Evolutionary conservation across 805 yeast genomes (phyloP).

Genomic region (Starmerella floris): DNA sequence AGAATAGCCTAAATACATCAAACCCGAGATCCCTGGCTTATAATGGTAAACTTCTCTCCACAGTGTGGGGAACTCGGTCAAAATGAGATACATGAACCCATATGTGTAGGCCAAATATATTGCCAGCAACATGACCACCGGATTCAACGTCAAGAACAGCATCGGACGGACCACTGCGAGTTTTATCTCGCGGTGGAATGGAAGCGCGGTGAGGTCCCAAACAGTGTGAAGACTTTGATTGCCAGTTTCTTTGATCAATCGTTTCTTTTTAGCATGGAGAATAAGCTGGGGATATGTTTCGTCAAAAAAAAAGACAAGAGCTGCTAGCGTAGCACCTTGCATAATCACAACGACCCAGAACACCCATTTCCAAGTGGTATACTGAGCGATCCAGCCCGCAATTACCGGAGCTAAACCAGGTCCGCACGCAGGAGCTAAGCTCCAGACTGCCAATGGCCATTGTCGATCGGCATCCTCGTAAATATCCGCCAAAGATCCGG

Average conservation of each 20-base stretch:
- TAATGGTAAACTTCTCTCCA: slow-evolving; percentile 38
- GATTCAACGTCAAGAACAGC: slow-evolving; percentile 40
- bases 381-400: slow-evolving; percentile 43
- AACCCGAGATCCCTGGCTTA: slow-evolving; percentile 38
- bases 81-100: slow-evolving; percentile 52
- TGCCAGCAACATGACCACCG: slow-evolving; percentile 53
- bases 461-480: slow-evolving; percentile 41
- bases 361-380: slow-evolving; percentile 49
- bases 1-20: slow-evolving; percentile 46
- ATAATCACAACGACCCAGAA: slow-evolving; percentile 45
- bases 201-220: slow-evolving; percentile 33
- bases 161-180: slow-evolving; percentile 48
- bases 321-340: slow-evolving; percentile 36
- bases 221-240: slow-evolving; percentile 45
- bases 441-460: slow-evolving; percentile 42
- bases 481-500: slow-evolving; percentile 54
- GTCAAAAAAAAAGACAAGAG: slow-evolving; percentile 35
- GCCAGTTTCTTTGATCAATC: slow-evolving; percentile 41
- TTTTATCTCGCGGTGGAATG: slow-evolving; percentile 17
- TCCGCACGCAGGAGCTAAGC: slow-evolving; percentile 48
- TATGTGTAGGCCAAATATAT: slow-evolving; percentile 51
- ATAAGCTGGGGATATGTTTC: slow-evolving; percentile 51
- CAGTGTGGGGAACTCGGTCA: slow-evolving; percentile 46
- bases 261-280: slow-evolving; percentile 35
- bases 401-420: slow-evolving; percentile 39